Percentiles rank a stretch among this genome's conserved stretches.
Evolutionary conservation across 169 alveolate species (phyloP).

Genomic region (Eimeria brunetti): DNA sequence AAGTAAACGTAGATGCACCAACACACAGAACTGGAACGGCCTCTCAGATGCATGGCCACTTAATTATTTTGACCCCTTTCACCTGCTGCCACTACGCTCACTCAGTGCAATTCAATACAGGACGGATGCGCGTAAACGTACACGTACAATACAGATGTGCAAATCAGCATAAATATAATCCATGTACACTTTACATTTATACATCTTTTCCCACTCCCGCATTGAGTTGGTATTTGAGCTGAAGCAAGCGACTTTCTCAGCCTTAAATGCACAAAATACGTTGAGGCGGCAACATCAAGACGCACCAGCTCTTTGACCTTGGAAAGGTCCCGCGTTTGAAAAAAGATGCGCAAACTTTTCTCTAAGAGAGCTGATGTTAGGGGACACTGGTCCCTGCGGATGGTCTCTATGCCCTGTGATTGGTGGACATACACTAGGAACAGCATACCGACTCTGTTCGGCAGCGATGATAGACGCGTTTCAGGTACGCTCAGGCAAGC

Average conservation of each 20-base stretch:
- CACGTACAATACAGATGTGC: neutral
- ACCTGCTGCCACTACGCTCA: neutral
- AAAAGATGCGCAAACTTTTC: constrained; percentile 63
- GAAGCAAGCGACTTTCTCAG: neutral
- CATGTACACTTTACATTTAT: neutral
- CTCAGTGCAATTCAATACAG: neutral
- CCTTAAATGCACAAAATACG: neutral
- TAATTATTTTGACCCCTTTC: neutral
- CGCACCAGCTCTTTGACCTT: constrained; percentile 65
- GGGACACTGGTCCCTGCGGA: constrained; percentile 81
- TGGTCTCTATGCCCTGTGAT: constrained; percentile 82
- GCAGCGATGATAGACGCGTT: neutral
- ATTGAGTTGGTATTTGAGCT: neutral
- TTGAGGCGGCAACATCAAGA: neutral
- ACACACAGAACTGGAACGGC: neutral
- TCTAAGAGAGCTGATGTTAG: constrained; percentile 77
- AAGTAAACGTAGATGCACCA: neutral
- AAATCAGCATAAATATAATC: neutral
- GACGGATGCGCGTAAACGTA: neutral
- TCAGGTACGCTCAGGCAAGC: neutral
- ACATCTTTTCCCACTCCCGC: neutral
- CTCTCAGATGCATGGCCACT: neutral
- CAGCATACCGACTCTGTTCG: neutral
- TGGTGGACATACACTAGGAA: neutral
- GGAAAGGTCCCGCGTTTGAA: constrained; percentile 73